Base-by-base conservation (phyloP, 2,329 filamentous ascomycete species). In the Phyllosticta citrichinensis region DNA sequence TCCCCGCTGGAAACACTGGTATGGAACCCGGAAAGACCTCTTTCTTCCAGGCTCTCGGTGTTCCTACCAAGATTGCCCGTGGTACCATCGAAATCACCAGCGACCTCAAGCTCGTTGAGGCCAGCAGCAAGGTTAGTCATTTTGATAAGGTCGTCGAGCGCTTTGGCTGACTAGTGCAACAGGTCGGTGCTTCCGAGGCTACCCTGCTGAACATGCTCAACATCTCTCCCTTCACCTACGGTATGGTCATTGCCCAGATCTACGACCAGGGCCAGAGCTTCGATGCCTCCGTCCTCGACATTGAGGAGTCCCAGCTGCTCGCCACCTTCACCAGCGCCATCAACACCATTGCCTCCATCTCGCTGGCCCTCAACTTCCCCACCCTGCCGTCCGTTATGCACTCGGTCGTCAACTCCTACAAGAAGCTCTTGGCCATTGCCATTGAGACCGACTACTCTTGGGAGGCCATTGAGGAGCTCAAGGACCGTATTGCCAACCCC, bases 11-110 rank as follows among this genome's bases (percentile, higher is more conserved):
- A 81, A 99, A 99, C 89, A 99, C 94, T 74, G 94, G 94, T 83
- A 99, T 99, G 94, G 94, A 99, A 81, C 95, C 94, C 77, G 95
- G 95, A 80, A 99, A 99, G 89, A 99, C 94, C 75, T 97, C 94
- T 77, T 99, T 99, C 91, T 99, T 99, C 92, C 94, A 99, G 88
- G 94, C 94, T 74, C 94, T 99, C 81, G 93, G 93, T 91, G 91
- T 99, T 77, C 94, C 94, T 77, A 99, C 94, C 86, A 99, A 99
- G 91, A 99, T 99, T 82, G 94, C 94, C 77, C 94, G 94, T 96
- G 95, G 94, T 95, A 99, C 94, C 82, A 99, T 99, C 82, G 94
- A 99, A 90, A 99, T 99, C 77, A 97, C 92, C 67, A 83, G 87
- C 73, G 94, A 99, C 77, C 84, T 99, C 73, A 97, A 97, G 89